Evolutionary conservation across 1,284 basidiomycete species (phyloP), one percentile per base, ranked within the genome.

Genomic region (Naganishia sp.): DNA sequence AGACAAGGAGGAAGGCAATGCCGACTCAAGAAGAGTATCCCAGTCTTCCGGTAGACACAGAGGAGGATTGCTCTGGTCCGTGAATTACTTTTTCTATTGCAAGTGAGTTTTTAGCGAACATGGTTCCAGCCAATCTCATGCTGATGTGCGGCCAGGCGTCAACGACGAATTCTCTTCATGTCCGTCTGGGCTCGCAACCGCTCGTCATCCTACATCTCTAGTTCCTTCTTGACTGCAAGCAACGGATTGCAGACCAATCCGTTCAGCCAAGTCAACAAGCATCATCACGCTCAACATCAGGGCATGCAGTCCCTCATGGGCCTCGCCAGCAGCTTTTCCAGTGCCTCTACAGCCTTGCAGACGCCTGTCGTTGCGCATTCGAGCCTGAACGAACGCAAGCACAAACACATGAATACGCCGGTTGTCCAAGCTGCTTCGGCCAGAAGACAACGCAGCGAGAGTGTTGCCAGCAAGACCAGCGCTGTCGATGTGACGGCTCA

Each of bases 11-110:
- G 45, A 65, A 32, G 43, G 63, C 47, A 41, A 41, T 47, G 41
- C 46, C 32, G 17, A 21, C 31, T 42, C 63, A 9, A 54, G 50
- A 31, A 55, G 66, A 57, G 49, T 51, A 25, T 49, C 52, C 3
- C 43, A 56, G 11, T n/a, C 43, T 17, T 23, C 21, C 11, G 45
- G 31, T 28, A 85, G 86, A 63, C 71, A 71, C 43, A 70, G 71
- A 17, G 92, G 92, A n/a, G 90, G 92, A 5, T 82, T 98, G 66
- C 83, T 98, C 6, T 98, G 94, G 95, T 93, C 91, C 42, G 94
- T 92, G 17, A 93, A 97, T 77, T 96, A 93, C 86, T 97, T 99
- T 83, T 96, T 99, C 83, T 84, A 94, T 76, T 96, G 94, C 82
- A 86, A 89, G 76, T 95, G 92, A 73, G 80, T 81, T 6, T 25